Evolutionary conservation across 1,284 basidiomycete genomes (phyloP), one percentile per base, ranked within the genome.

Genomic region (Anthracocystis walkeri): DNA sequence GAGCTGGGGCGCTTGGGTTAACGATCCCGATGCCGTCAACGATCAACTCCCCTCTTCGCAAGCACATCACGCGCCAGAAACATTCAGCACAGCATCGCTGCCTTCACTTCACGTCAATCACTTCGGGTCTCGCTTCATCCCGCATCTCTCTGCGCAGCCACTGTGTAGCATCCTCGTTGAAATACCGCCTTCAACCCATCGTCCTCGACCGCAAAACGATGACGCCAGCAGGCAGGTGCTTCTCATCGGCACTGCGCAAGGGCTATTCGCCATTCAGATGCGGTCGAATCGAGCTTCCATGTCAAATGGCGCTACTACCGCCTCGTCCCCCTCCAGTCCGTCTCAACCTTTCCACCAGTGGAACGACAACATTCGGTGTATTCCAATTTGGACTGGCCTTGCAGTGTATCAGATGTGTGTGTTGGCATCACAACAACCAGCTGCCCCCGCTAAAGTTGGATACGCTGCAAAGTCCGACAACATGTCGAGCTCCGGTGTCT

Each of bases 401-500:
- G 78, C 69, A 4, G 58, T 80, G 7, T 79, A 80, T 57, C 78
- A 80, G 46, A 61, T 80, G 66, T 71, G 71, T n/a, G 29, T 73
- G 0, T 41, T 80, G 20, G 56, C 69, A 6, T 73, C 78, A 7
- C 63, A 53, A 16, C 46, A 51, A n/a, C 14, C 8, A 14, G 6
- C 18, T 8, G 2, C 35, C 20, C 5, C 45, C 21, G 4, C 35
- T 16, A 8, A 38, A 16, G 16, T 18, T 2, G 40, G 21, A 2
- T 14, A 40, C 10, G 41, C 20, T 11, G 18, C 55, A 33, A 23
- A 44, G 21, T 18, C 52, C 4, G 11, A 33, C 0, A 16, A 27
- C 18, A 42, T 45, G 27, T 27, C 55, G 11, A 29, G 51, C 27
- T 64, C 70, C 7, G 70, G 77, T 31, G 74, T 79, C 54, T 57